Conservation (phyloP, 345 rosid genomes). For the Rhodamnia argentea region DNA sequence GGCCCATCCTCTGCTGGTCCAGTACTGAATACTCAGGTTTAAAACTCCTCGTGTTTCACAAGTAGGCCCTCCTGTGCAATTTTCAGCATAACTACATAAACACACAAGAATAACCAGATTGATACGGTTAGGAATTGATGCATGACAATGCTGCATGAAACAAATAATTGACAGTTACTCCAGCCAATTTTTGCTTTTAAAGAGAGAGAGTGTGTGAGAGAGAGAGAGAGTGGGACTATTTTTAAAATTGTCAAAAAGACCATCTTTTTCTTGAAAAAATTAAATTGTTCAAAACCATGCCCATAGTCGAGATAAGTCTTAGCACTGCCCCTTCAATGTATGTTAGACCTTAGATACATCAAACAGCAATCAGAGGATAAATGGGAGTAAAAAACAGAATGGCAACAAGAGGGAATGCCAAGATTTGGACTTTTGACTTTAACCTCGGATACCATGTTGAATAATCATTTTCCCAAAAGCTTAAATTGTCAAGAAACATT, state of each 20-base stretch:
- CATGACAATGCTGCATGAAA: not conserved
- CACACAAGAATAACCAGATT: not conserved
- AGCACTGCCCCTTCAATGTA: not conserved
- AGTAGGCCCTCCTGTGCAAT: conserved; percentile 83
- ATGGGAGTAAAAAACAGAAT: not conserved
- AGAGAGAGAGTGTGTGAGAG: not conserved
- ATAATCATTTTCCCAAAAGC: not conserved
- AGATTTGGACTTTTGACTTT: not conserved
- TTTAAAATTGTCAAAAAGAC: not conserved
- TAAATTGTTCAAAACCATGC: not conserved
- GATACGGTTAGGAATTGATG: not conserved
- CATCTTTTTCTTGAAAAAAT: not conserved
- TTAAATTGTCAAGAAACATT: not conserved
- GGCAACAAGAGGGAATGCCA: not conserved
- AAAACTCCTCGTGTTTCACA: conserved; percentile 64
- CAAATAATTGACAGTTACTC: not conserved
- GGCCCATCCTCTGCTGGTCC: conserved; percentile 99
- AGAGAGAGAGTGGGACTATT: not conserved
- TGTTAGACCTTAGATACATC: not conserved
- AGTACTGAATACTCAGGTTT: conserved; percentile 71
- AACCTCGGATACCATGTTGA: not conserved
- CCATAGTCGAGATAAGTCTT: not conserved
- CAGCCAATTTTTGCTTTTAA: not conserved
- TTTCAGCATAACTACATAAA: not conserved
- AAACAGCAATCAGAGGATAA: not conserved